phyloP scores from a whole-genome alignment of 208 protist species.

The Naegleria gruberi region DNA sequence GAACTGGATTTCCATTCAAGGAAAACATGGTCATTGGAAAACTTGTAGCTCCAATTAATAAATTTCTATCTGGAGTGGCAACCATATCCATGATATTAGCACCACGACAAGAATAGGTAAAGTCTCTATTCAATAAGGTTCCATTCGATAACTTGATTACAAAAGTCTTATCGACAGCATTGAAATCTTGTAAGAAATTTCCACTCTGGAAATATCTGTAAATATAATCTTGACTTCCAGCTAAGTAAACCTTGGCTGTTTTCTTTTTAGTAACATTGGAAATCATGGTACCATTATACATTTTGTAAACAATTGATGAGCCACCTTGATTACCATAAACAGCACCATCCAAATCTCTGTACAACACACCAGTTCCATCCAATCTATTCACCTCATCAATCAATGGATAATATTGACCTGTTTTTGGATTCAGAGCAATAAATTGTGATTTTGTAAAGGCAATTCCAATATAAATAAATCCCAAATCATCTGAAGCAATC shows the following conservation, averaged over 20 bases:
- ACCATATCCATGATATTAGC: background rate
- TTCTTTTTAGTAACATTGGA: too few relatives aligned
- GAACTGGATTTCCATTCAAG: background rate
- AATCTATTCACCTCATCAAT: background rate
- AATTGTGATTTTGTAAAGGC: background rate
- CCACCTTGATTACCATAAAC: background rate
- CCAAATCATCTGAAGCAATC: background rate
- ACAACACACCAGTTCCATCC: background rate
- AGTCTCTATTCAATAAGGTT: background rate
- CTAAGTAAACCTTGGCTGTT: background rate
- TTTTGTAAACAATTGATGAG: background rate
- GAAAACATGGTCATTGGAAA: background rate
- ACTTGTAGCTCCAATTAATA: background rate
- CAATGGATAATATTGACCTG: background rate
- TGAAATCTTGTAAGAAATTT: background rate
- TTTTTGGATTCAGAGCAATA: background rate
- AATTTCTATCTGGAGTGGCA: background rate
- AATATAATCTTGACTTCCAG: background rate
- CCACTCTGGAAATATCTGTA: background rate
- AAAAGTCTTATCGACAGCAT: background rate
- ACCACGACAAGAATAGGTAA: background rate
- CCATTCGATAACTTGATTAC: background rate
- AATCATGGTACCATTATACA: background rate
- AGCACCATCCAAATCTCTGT: background rate
- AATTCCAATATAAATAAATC: background rate